phyloP scores from a whole-genome alignment of 116 monocot genomes.

The Papilionanthe hybrid region DNA sequence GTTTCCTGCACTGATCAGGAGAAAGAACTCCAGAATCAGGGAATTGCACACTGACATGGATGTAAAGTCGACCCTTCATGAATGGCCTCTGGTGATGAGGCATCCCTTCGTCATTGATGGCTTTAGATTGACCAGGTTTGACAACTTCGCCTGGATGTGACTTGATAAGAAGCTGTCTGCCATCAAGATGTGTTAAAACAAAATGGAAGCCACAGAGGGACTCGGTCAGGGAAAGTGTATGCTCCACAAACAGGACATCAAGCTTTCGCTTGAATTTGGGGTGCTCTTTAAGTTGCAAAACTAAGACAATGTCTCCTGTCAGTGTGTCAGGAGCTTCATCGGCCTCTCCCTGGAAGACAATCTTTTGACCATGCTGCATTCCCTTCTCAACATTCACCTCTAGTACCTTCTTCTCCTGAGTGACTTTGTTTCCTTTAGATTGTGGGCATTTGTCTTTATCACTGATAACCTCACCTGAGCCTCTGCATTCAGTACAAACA shows the following conservation, averaged over 20 bases:
- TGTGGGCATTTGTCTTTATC: constrained; percentile 69
- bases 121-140: constrained; percentile 75
- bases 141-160: constrained; percentile 61
- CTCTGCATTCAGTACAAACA: constrained; percentile 65
- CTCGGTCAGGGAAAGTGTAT: constrained; percentile 59
- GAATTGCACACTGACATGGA: constrained; percentile 77
- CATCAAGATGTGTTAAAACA: constrained; percentile 66
- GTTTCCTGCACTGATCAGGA: constrained; percentile 35
- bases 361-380: constrained; percentile 83
- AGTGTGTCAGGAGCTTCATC: constrained; percentile 84
- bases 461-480: constrained; percentile 68
- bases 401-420: constrained; percentile 67
- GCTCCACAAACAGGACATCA: constrained; percentile 69
- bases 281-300: constrained; percentile 82
- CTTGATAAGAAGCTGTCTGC: constrained; percentile 63
- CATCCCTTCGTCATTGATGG: constrained; percentile 86
- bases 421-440: constrained; percentile 74
- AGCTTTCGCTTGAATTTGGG: constrained; percentile 60
- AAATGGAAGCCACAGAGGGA: constrained; percentile 81
- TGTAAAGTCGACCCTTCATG: constrained; percentile 80
- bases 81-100: constrained; percentile 67
- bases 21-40: constrained; percentile 55
- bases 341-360: constrained; percentile 76
- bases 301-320: constrained; percentile 74
- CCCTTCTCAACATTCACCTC: constrained; percentile 90